A percentile compares a stretch with the other conserved stretches of the same genome.
Conservation (phyloP, 2,329 filamentous ascomycete genomes). For the Allantophomopsis lycopodina region DNA sequence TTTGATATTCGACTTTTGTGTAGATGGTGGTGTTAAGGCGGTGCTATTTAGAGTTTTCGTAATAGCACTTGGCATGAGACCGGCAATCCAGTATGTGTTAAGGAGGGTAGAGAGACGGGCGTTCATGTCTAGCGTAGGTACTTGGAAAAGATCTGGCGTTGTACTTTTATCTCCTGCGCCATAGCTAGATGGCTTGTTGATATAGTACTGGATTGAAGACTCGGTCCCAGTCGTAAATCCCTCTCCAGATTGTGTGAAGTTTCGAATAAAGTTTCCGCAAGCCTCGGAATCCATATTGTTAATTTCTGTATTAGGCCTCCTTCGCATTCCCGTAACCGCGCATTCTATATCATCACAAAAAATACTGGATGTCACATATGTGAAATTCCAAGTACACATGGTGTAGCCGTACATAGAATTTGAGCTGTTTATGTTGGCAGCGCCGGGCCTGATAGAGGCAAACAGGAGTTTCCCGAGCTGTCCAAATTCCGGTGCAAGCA, state of each 20-base stretch:
- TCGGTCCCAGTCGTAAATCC: too few relatives aligned
- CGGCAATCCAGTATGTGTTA: conserved; percentile 6
- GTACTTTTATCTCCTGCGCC: not conserved
- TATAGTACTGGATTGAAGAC: too few relatives aligned
- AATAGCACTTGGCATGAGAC: not conserved
- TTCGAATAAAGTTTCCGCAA: too few relatives aligned
- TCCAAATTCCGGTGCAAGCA: too few relatives aligned
- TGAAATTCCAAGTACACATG: conserved; percentile 1
- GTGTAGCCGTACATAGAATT: conserved; percentile 1
- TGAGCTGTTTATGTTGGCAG: not conserved
- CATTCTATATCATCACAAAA: not conserved
- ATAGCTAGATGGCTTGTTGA: not conserved
- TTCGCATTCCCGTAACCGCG: too few relatives aligned
- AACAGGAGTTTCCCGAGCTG: too few relatives aligned
- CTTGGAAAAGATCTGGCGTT: not conserved
- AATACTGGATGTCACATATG: conserved; percentile 1
- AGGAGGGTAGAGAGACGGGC: conserved; percentile 5
- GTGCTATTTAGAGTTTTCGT: conserved; percentile 1
- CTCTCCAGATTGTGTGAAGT: too few relatives aligned
- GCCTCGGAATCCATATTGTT: too few relatives aligned
- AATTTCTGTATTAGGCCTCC: too few relatives aligned
- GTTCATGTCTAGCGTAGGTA: not conserved
- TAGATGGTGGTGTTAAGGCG: too few relatives aligned
- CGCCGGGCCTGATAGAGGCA: conserved; percentile 1
- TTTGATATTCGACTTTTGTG: too few relatives aligned